phyloP scores from a whole-genome alignment of 805 yeast genomes.

The Brettanomyces nanus region DNA sequence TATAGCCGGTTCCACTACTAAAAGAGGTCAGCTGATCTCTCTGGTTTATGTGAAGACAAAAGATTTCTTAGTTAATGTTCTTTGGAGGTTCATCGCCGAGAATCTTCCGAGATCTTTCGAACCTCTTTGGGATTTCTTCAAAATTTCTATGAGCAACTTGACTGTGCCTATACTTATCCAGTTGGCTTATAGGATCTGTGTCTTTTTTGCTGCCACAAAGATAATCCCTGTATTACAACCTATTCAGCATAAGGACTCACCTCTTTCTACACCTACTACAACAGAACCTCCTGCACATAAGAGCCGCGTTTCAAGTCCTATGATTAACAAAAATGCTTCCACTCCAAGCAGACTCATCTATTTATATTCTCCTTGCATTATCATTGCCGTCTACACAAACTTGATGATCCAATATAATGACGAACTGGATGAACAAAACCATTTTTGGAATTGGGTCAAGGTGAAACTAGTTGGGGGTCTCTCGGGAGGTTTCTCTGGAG shows the following conservation, averaged over 20 bases:
- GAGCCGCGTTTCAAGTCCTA: conserved; percentile 1
- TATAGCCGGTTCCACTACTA: background rate
- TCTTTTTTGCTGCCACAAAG: conserved; percentile 84
- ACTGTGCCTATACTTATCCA: conserved; percentile 78
- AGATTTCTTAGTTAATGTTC: conserved; percentile 18
- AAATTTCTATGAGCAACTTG: conserved; percentile 48
- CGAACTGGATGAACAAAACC: conserved; percentile 51
- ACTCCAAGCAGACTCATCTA: conserved; percentile 51
- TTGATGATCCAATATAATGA: conserved; percentile 84
- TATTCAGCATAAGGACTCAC: conserved; percentile 8
- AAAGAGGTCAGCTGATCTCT: conserved; percentile 1
- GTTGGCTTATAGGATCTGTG: conserved; percentile 76
- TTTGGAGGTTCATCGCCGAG: conserved; percentile 37
- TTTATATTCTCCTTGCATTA: conserved; percentile 87
- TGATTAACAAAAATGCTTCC: conserved; percentile 9
- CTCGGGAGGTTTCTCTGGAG: conserved; percentile 8
- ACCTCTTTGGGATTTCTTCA: conserved; percentile 46
- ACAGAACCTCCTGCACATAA: conserved; percentile 9
- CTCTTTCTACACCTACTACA: conserved; percentile 7
- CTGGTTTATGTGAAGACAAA: background rate
- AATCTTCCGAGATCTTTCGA: conserved; percentile 45
- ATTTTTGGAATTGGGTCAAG: conserved; percentile 25
- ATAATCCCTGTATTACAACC: conserved; percentile 60
- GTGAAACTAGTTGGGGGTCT: conserved; percentile 12
- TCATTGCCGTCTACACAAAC: conserved; percentile 93